A percentile compares a stretch with the other conserved stretches of the same genome.
Conservation (phyloP, 495 filamentous ascomycete species). For the Bathelium albidoporum region DNA sequence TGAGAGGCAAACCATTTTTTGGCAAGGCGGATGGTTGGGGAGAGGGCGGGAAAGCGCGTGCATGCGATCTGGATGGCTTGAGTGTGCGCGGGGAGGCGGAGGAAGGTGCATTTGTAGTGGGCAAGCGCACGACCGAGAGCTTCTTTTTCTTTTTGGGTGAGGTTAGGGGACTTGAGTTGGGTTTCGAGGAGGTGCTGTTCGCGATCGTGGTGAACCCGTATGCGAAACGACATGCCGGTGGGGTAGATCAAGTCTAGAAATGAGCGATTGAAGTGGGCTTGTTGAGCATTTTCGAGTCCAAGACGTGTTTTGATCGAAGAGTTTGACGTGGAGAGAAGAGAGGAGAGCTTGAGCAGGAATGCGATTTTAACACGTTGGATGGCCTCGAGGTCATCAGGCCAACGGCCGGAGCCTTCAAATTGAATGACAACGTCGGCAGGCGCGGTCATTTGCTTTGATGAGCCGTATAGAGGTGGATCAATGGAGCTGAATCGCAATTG, state of each 20-base stretch:
- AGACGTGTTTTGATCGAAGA: constrained; percentile 49
- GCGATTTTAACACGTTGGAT: constrained; percentile 92
- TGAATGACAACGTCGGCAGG: constrained; percentile 66
- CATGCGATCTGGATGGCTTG: constrained; percentile 68
- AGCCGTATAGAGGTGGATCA: constrained; percentile 33
- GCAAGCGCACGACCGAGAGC: constrained; percentile 49
- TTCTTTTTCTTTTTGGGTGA: constrained; percentile 62
- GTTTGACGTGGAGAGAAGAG: constrained; percentile 48
- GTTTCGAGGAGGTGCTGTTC: constrained; percentile 74
- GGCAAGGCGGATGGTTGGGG: constrained; percentile 72
- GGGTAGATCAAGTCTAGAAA: constrained; percentile 73
- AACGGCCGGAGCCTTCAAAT: constrained; percentile 86
- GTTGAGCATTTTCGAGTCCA: constrained; percentile 67
- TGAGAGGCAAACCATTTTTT: constrained; percentile 87
- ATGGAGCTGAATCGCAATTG: constrained; percentile 65
- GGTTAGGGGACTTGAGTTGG: constrained; percentile 70
- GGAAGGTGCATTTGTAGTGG: constrained; percentile 58
- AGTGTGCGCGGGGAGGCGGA: constrained; percentile 64
- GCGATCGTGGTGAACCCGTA: constrained; percentile 70
- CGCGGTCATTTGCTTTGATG: constrained; percentile 26
- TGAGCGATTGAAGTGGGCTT: constrained; percentile 59
- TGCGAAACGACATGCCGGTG: constrained; percentile 54
- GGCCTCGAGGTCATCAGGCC: constrained; percentile 82
- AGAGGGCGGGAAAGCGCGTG: constrained; percentile 71
- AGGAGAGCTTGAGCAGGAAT: constrained; percentile 73